Base-by-base conservation (phyloP, 2,329 filamentous ascomycete genomes). In the Furcasterigmium furcatum region DNA sequence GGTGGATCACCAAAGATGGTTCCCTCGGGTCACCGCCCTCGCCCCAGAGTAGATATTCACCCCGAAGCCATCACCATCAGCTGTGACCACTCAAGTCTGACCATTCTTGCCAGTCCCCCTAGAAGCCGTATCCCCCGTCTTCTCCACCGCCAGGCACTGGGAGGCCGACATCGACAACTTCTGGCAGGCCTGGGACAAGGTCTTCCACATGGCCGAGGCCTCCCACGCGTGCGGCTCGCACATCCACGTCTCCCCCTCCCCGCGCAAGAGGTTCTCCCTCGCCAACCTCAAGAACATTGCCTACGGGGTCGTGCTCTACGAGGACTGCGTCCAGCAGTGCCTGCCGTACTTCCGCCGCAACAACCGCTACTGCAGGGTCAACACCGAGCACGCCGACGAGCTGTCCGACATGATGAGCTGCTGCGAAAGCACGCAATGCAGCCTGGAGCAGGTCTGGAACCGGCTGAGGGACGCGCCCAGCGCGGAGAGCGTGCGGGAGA, bases 161-260 rank as follows among this genome's bases (percentile, higher is more conserved):
- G 30, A 34, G n/a, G 6, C 8, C 30, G 8, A 34, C 8, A 34
- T 34, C 30, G 30, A 34, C n/a, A 62, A 67, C 49, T 69, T 69
- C 55, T 69, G 66, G 66, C 62, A 67, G 53, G 65, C 65, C 49
- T 66, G 68, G 65, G 58, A 58, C 43, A 64, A 66, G n/a, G 63
- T 68, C 53, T 69, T 69, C 49, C 60, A 61, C 41, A 34, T 6
- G 30, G 62, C 64, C 16, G 62, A 65, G 47, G 53, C 56, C 25
- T 62, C 66, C 46, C 41, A 52, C 20, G 63, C 61, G 3, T 68
- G 66, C 51, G 65, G 66, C 46, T 64, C 64, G 38, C 66, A 69
- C 52, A 63, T 69, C 46, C 66, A 69, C 53, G 61, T 69, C 50
- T 68, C 66, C 19, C 64, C 65, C 24, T 52, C 54, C 25, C 46